phyloP scores from a whole-genome alignment of 2,329 filamentous ascomycete genomes.

The Aspergillus ustus region DNA sequence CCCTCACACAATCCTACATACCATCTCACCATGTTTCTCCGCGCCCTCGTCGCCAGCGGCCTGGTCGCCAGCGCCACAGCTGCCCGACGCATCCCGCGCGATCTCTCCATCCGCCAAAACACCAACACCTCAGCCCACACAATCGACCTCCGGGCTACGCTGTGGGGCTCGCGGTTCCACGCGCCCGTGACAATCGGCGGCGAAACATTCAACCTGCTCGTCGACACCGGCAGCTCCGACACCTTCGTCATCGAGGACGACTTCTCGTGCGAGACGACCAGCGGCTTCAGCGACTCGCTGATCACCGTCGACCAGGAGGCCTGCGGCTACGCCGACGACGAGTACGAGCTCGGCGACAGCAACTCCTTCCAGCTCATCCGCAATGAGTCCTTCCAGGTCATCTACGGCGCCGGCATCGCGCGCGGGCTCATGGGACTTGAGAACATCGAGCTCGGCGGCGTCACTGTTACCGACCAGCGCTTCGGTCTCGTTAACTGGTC shows the following conservation, averaged over 20 bases:
- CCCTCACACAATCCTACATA: background rate
- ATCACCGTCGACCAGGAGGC: background rate
- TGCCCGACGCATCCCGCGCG: background rate
- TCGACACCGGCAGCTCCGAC: constrained; percentile 56
- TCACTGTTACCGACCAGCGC: constrained; percentile 16
- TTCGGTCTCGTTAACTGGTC: constrained; percentile 13
- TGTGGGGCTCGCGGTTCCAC: constrained; percentile 10
- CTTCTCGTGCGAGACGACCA: constrained; percentile 34
- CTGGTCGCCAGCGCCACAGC: constrained; percentile 1
- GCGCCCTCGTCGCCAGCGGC: background rate
- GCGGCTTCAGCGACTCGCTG: background rate
- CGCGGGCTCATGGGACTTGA: constrained; percentile 29
- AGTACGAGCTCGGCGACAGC: constrained; percentile 21
- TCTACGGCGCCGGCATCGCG: constrained; percentile 31
- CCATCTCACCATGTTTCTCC: constrained; percentile 5
- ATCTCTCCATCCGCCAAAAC: constrained; percentile 3
- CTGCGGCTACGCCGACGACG: constrained; percentile 25
- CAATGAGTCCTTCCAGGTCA: constrained; percentile 28
- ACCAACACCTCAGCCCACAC: background rate
- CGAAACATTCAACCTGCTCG: constrained; percentile 40
- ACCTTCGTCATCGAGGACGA: constrained; percentile 48
- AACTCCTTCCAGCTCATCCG: constrained; percentile 24
- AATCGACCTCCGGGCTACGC: background rate
- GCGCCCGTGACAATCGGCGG: constrained; percentile 29
- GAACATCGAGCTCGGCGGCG: constrained; percentile 28